Percentiles rank a stretch among this genome's conserved stretches.
phyloP scores from a whole-genome alignment of 495 filamentous ascomycete genomes.

The Podospora pseudopauciseta region DNA sequence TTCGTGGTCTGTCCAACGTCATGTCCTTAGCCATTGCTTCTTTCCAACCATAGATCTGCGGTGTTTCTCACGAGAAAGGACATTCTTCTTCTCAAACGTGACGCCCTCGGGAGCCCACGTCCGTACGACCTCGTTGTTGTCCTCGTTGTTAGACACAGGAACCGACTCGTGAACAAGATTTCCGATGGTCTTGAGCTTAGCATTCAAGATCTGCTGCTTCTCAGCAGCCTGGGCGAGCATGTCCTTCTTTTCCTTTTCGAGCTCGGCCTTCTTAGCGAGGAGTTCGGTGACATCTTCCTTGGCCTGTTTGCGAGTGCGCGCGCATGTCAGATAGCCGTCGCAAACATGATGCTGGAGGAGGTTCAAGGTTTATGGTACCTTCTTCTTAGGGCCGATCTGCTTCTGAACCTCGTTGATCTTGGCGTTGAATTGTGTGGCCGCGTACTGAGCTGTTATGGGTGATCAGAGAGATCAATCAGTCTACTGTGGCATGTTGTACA shows the following conservation, averaged over 20 bases:
- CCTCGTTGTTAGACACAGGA: slow-evolving; percentile 89
- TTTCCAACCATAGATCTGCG: slow-evolving; percentile 26
- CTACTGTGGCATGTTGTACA: neutral
- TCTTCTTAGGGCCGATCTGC: slow-evolving; percentile 88
- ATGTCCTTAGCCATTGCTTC: slow-evolving; percentile 1
- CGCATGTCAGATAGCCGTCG: neutral
- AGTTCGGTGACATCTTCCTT: slow-evolving; percentile 87
- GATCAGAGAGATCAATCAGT: neutral
- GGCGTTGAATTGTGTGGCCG: slow-evolving; percentile 69
- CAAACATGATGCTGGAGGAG: slow-evolving; percentile 1
- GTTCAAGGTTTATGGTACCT: slow-evolving; percentile 48
- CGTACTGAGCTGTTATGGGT: slow-evolving; percentile 54
- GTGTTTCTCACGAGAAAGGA: slow-evolving; percentile 30
- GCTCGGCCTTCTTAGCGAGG: slow-evolving; percentile 65
- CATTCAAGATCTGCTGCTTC: slow-evolving; percentile 64
- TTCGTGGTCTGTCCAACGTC: slow-evolving; percentile 69
- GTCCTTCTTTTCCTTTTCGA: slow-evolving; percentile 77
- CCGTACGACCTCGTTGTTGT: slow-evolving; percentile 72
- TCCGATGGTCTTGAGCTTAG: slow-evolving; percentile 79
- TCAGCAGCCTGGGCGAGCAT: slow-evolving; percentile 67
- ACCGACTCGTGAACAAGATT: slow-evolving; percentile 93
- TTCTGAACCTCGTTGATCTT: slow-evolving; percentile 86
- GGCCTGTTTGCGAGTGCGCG: slow-evolving; percentile 45
- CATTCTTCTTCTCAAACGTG: slow-evolving; percentile 56
- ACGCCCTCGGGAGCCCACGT: slow-evolving; percentile 76